Base-by-base conservation (phyloP, 495 filamentous ascomycete genomes). In the Penicillium pancosmium region DNA sequence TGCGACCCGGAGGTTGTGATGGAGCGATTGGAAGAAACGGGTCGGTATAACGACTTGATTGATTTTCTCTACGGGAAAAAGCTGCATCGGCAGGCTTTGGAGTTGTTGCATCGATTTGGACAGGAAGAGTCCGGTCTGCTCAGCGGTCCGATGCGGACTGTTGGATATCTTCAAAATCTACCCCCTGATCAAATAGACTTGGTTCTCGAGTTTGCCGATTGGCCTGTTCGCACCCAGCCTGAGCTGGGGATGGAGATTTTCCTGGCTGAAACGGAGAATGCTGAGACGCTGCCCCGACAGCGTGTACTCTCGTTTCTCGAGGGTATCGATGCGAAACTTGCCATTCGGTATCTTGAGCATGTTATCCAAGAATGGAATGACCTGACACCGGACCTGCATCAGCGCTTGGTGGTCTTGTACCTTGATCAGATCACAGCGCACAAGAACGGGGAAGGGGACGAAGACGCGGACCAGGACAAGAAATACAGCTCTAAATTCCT, bases 1-100 rank as follows among this genome's bases (percentile, higher is more conserved):
- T 97, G 94, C 64, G 93, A 98, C 62, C 93, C 94, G 0, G 89
- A 90, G 27, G 94, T 99, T 1, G 93, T 99, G 25, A 93, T 95
- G 69, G 90, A 97, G 72, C 87, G 90, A 59, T 80, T 99, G 9
- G 86, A 95, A 57, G 92, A 96, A 68, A 89, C 87, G 52, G 88
- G 90, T 43, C 89, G 92, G 48, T 96, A 96, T 71, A 91, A 88
- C 54, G 94, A 98, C 69, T 78, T 99, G 0, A 93, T 99, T 31
- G 93, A 99, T 65, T 99, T 99, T 70, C 87, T 97, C 59, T 91
- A 94, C 62, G 93, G 94, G 54, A 98, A 98, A 78, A 93, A 88
- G 69, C 82, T 97, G 12, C 94, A 99, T 70, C 86, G 88, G 16
- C 86, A 93, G 60, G 94, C 95, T 0, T 78, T 99, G 23, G 89